Evolutionary conservation across 1,284 basidiomycete species (phyloP).

Genomic region (Puccinia triticina): DNA sequence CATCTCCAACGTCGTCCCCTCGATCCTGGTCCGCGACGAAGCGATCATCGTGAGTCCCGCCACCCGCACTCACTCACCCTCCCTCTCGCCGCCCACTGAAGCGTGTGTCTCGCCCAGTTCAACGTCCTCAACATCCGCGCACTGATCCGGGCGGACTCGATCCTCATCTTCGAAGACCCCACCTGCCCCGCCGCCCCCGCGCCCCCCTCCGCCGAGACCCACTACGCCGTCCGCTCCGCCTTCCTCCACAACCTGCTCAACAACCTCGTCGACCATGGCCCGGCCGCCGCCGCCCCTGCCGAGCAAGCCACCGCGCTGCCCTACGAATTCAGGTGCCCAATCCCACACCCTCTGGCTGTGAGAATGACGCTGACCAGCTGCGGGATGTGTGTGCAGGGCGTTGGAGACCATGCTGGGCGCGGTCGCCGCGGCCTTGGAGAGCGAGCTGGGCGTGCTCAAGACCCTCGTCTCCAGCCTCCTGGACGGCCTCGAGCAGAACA

Average conservation of each 20-base stretch:
- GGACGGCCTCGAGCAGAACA: constrained; percentile 88
- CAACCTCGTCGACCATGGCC: constrained; percentile 23
- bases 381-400: no score
- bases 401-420: constrained; percentile 86
- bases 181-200: constrained; percentile 57
- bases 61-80: no score
- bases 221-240: constrained; percentile 21
- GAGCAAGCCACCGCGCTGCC: constrained; percentile 70
- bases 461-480: constrained; percentile 82
- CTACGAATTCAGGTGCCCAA: constrained; percentile 83
- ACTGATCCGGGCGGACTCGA: constrained; percentile 87
- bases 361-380: no score
- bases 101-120: constrained; percentile 64
- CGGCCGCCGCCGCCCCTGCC: not conserved
- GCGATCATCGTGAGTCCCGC: constrained; percentile 74
- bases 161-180: constrained; percentile 88
- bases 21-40: constrained; percentile 83
- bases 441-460: constrained; percentile 86
- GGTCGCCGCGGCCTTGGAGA: constrained; percentile 83
- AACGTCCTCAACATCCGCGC: constrained; percentile 94
- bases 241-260: constrained; percentile 54
- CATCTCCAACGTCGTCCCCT: constrained; percentile 89
- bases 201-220: not conserved
- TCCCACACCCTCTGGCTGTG: no score
- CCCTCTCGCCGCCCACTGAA: no score